A percentile compares a stretch with the other conserved stretches of the same genome.
Evolutionary conservation across 2,329 filamentous ascomycete species (phyloP).

Genomic region (Fusarium acutatum): DNA sequence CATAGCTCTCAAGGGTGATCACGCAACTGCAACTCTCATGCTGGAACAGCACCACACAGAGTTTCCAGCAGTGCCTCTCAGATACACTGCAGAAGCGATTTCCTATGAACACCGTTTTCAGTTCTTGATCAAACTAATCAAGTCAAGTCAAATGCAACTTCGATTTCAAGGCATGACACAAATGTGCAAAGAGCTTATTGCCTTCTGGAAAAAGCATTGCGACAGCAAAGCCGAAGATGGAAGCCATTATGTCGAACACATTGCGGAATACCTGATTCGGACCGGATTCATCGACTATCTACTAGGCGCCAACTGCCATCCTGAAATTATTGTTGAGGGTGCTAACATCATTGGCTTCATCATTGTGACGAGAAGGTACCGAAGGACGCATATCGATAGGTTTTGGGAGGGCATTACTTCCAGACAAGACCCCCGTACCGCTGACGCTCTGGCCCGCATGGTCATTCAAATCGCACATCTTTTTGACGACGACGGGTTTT

Average conservation of each 20-base stretch:
- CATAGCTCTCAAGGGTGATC: slow-evolving; percentile 49
- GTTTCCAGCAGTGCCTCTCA: slow-evolving; percentile 50
- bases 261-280: slow-evolving; percentile 74
- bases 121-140: slow-evolving; percentile 75
- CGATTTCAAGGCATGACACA: slow-evolving; percentile 80
- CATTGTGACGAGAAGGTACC: slow-evolving; percentile 79
- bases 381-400: slow-evolving; percentile 74
- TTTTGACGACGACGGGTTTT: slow-evolving; percentile 58
- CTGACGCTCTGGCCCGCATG: slow-evolving; percentile 80
- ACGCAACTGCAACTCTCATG: slow-evolving; percentile 46
- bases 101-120: slow-evolving; percentile 74
- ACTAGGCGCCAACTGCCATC: slow-evolving; percentile 88
- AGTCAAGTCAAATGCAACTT: slow-evolving; percentile 89
- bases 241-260: slow-evolving; percentile 66
- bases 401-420: slow-evolving; percentile 86
- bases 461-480: slow-evolving; percentile 57
- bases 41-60: slow-evolving; percentile 37
- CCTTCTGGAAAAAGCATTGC: slow-evolving; percentile 68
- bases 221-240: slow-evolving; percentile 52
- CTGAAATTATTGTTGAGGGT: slow-evolving; percentile 84
- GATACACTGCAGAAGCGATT: slow-evolving; percentile 59
- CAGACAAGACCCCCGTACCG: slow-evolving; percentile 85
- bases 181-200: slow-evolving; percentile 76
- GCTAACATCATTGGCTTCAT: slow-evolving; percentile 89
- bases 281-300: slow-evolving; percentile 86